A percentile compares a stretch with the other conserved stretches of the same genome.
Conservation (phyloP, 108 stramenopile species). For the Cyclostephanos invisitatus region DNA sequence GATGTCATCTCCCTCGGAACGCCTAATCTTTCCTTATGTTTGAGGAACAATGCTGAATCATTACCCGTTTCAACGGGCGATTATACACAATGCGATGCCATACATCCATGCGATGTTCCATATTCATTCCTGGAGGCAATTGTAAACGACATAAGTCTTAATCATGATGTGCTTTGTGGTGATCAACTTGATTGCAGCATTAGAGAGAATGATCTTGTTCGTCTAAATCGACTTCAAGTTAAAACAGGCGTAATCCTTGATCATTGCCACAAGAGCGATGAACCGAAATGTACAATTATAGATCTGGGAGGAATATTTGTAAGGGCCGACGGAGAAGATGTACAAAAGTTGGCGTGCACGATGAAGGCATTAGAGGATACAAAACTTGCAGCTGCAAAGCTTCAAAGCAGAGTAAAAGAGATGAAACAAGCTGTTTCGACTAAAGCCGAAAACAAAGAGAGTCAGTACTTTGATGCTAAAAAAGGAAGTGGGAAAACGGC, state of each 20-base stretch:
- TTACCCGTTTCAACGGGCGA: background rate
- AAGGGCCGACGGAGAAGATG: slow-evolving; percentile 14
- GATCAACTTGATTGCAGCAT: slow-evolving; percentile 6
- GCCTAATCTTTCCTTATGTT: slow-evolving; percentile 7
- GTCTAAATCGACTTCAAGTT: slow-evolving; percentile 18
- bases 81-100: background rate
- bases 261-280: background rate
- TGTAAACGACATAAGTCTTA: slow-evolving; percentile 8
- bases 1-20: slow-evolving; percentile 23
- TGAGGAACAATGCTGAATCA: background rate
- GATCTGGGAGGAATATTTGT: slow-evolving; percentile 10
- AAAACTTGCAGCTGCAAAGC: background rate
- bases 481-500: background rate
- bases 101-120: background rate
- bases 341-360: background rate
- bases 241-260: slow-evolving; percentile 3
- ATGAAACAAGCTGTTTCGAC: slow-evolving; percentile 12
- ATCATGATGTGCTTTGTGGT: slow-evolving; percentile 7
- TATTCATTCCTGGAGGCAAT: background rate
- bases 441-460: background rate
- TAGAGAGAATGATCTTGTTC: slow-evolving; percentile 18
- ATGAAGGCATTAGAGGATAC: slow-evolving; percentile 9
- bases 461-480: background rate
- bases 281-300: background rate
- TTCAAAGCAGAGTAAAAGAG: slow-evolving; percentile 18